Percentiles rank a stretch among this genome's conserved stretches.
These are phyloP conservation scores for Suhomyces maxii DNA, from an alignment of 1,139 yeast species.

Conservation along the genomic window DNA sequence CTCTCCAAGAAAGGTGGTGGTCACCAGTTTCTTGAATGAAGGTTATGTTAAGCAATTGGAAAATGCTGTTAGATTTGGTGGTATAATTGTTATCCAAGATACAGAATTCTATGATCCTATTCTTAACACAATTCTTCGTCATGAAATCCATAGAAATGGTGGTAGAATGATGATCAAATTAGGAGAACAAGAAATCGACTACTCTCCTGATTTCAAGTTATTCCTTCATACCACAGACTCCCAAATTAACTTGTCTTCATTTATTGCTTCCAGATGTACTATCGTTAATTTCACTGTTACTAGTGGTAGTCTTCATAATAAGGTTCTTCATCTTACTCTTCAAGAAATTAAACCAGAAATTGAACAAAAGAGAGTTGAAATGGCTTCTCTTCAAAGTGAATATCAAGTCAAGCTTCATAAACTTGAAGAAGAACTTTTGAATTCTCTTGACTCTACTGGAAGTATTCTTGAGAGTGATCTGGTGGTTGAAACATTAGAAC, in stretches of 20 bases:
- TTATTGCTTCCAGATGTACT: conserved; percentile 60
- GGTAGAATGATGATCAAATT: conserved; percentile 65
- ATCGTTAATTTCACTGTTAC: conserved; percentile 74
- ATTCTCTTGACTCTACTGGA: conserved; percentile 57
- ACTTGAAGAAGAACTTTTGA: conserved; percentile 63
- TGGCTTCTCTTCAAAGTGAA: conserved; percentile 58
- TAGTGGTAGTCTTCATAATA: conserved; percentile 60
- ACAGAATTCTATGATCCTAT: conserved; percentile 82
- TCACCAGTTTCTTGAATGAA: conserved; percentile 74
- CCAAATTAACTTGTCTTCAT: conserved; percentile 47
- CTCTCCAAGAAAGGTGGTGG: conserved; percentile 40
- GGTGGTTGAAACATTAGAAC: conserved; percentile 61
- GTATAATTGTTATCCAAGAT: conserved; percentile 67
- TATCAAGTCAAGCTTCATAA: conserved; percentile 54
- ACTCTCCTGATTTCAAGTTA: conserved; percentile 62
- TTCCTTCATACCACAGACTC: conserved; percentile 65
- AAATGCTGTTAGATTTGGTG: conserved; percentile 84
- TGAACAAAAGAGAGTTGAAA: conserved; percentile 55
- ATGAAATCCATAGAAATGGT: conserved; percentile 65
- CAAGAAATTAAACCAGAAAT: conserved; percentile 63
- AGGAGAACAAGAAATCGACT: conserved; percentile 67
- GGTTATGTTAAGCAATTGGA: conserved; percentile 70
- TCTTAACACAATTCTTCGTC: conserved; percentile 58
- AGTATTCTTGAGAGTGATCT: conserved; percentile 68
- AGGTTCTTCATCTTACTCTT: conserved; percentile 60